phyloP scores from a whole-genome alignment of 495 filamentous ascomycete genomes.

The Penicillium argentinense region DNA sequence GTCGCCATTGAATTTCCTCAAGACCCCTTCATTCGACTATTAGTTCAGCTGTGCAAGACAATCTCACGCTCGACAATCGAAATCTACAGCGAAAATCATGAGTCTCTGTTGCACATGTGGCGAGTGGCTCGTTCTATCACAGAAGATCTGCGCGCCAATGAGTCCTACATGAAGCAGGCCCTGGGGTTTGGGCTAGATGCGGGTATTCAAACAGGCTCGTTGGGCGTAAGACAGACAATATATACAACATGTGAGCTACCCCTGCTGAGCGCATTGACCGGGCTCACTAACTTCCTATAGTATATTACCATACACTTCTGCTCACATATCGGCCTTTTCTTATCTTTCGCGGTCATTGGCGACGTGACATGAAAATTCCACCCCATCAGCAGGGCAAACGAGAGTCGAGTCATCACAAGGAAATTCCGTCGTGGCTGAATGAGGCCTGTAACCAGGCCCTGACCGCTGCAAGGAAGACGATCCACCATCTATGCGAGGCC shows the following conservation, averaged over 20 bases:
- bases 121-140: slow-evolving; percentile 38
- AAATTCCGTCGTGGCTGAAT: slow-evolving; percentile 43
- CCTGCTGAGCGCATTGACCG: not conserved
- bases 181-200: slow-evolving; percentile 38
- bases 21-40: slow-evolving; percentile 34
- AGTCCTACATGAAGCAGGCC: slow-evolving; percentile 27
- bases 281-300: slow-evolving; percentile 17
- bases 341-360: slow-evolving; percentile 45
- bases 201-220: slow-evolving; percentile 26
- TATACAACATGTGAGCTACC: slow-evolving; percentile 32
- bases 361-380: slow-evolving; percentile 26
- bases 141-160: slow-evolving; percentile 34
- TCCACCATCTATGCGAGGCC: slow-evolving; percentile 37
- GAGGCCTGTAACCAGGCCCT: slow-evolving; percentile 44
- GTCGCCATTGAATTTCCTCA: slow-evolving; percentile 35
- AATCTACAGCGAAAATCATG: slow-evolving; percentile 41
- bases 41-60: slow-evolving; percentile 33
- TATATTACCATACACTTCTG: slow-evolving; percentile 42
- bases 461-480: slow-evolving; percentile 36
- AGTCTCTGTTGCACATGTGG: slow-evolving; percentile 47
- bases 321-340: slow-evolving; percentile 47
- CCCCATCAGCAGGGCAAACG: slow-evolving; percentile 4
- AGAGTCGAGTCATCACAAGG: slow-evolving; percentile 21
- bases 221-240: slow-evolving; percentile 40
- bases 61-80: slow-evolving; percentile 36